Conservation (phyloP, 805 yeast genomes). For the Saccharomyces kudriavzevii region DNA sequence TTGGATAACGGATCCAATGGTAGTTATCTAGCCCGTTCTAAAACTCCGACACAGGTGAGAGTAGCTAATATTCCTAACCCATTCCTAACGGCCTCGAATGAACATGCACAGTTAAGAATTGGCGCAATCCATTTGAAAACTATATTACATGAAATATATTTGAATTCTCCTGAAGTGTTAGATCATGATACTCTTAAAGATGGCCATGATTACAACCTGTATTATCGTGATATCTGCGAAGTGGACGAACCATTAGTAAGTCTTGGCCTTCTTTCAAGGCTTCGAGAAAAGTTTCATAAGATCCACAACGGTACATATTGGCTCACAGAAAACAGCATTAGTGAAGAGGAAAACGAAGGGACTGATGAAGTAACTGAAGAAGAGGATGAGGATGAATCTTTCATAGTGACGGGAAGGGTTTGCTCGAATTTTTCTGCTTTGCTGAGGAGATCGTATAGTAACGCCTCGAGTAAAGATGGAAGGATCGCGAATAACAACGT, state of each 20-base stretch:
- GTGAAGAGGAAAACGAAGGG: conserved; percentile 3
- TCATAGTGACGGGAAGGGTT: conserved; percentile 29
- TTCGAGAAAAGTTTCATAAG: conserved; percentile 16
- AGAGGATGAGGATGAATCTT: conserved; percentile 15
- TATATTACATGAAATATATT: conserved; percentile 24
- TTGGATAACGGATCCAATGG: conserved; percentile 24
- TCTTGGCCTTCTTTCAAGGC: conserved; percentile 27
- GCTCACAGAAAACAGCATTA: background rate
- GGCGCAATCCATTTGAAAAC: conserved; percentile 25
- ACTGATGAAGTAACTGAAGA: conserved; percentile 13
- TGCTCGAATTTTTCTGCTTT: conserved; percentile 30
- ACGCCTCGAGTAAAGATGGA: conserved; percentile 9
- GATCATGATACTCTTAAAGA: conserved; percentile 9
- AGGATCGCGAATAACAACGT: conserved; percentile 3
- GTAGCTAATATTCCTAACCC: conserved; percentile 23
- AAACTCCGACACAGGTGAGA: conserved; percentile 20
- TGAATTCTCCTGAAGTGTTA: conserved; percentile 30
- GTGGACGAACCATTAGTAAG: conserved; percentile 31
- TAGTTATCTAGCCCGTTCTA: conserved; percentile 28
- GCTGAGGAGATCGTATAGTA: conserved; percentile 23
- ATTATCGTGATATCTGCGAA: conserved; percentile 30
- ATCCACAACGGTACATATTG: background rate
- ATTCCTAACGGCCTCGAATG: conserved; percentile 7
- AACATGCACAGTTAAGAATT: conserved; percentile 14
- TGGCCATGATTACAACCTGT: conserved; percentile 27